Percentiles rank a stretch among this genome's conserved stretches.
Conservation (phyloP, 345 rosid species). For the Acer negundo region DNA sequence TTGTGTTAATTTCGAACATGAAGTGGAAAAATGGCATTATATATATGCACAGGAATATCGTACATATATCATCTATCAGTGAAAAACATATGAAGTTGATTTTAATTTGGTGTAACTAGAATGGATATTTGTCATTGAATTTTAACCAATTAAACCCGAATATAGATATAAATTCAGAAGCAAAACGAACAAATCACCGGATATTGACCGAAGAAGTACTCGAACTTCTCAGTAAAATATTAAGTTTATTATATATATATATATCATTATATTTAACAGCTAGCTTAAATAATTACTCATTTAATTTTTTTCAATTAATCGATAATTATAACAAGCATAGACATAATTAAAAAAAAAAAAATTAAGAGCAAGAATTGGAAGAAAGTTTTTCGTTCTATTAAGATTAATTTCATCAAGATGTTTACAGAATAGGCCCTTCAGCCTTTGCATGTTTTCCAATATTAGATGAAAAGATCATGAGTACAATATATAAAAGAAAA, state of each 20-base stretch:
- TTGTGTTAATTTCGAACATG: too few relatives aligned
- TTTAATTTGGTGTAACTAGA: background rate
- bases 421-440: background rate
- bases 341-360: background rate
- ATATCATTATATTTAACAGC: too few relatives aligned
- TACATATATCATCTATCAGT: background rate
- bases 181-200: too few relatives aligned
- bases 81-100: background rate
- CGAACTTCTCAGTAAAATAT: too few relatives aligned
- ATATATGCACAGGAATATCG: background rate
- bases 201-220: background rate
- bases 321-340: background rate
- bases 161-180: background rate
- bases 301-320: background rate
- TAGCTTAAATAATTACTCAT: background rate
- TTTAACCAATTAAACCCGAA: too few relatives aligned
- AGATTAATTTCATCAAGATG: slow-evolving; percentile 4
- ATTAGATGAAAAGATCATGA: background rate
- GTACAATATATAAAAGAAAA: background rate
- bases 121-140: background rate
- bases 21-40: background rate
- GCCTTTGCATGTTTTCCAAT: background rate
- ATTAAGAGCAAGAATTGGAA: background rate
- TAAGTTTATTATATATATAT: too few relatives aligned
- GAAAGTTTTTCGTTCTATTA: background rate